phyloP scores from a whole-genome alignment of 1,139 yeast species.

The Debaryomyces sp. region DNA sequence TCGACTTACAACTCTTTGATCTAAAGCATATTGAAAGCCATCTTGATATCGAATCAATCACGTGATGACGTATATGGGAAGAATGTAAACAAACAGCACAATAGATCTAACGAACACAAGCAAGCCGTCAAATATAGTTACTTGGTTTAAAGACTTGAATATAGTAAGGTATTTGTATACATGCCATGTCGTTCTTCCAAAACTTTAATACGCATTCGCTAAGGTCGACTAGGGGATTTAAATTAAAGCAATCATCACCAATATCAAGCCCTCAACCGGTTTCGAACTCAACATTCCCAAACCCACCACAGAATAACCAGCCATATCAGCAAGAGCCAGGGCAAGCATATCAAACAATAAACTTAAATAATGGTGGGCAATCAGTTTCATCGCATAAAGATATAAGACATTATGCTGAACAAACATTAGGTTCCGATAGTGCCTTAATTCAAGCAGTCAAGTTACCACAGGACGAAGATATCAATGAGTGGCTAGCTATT shows the following conservation, averaged over 20 bases:
- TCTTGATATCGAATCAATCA: neutral
- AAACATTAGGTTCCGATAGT: slow-evolving; percentile 91
- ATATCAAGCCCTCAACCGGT: slow-evolving; percentile 46
- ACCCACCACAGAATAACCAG: slow-evolving; percentile 25
- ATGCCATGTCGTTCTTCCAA: slow-evolving; percentile 53
- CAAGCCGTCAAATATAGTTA: neutral
- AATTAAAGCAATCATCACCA: slow-evolving; percentile 45
- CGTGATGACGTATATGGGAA: slow-evolving; percentile 3
- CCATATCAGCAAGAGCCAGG: slow-evolving; percentile 22
- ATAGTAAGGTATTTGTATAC: neutral
- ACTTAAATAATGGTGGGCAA: slow-evolving; percentile 29
- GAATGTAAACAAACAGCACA: slow-evolving; percentile 9
- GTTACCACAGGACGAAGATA: slow-evolving; percentile 89
- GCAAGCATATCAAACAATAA: slow-evolving; percentile 31
- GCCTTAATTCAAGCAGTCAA: slow-evolving; percentile 91
- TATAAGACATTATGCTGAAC: slow-evolving; percentile 85
- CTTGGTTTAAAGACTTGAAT: neutral
- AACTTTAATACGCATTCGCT: slow-evolving; percentile 60
- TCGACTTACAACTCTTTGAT: slow-evolving; percentile 2
- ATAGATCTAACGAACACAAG: slow-evolving; percentile 5
- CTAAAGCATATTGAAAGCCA: slow-evolving; percentile 1
- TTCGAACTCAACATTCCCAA: slow-evolving; percentile 37
- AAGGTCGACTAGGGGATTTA: slow-evolving; percentile 57
- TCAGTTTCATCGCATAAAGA: slow-evolving; percentile 66
- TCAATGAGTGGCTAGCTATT: slow-evolving; percentile 95